Evolutionary conservation across 352 stramenopile genomes (phyloP).

Genomic region (Globisporangium abappressorium): DNA sequence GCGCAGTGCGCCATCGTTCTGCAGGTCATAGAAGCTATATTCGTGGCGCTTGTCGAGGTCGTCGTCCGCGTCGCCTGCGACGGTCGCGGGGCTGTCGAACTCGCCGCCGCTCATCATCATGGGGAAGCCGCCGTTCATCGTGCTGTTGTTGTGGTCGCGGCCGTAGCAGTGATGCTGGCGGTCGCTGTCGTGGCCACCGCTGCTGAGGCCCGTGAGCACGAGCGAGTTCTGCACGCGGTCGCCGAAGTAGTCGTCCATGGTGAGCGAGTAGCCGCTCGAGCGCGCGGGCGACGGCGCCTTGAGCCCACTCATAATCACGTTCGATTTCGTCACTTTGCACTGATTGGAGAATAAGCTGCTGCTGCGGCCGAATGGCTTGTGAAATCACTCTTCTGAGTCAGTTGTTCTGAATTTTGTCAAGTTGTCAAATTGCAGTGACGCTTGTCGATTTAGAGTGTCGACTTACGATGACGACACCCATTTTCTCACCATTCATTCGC

Average conservation of each 20-base stretch:
- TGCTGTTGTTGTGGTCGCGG: background rate
- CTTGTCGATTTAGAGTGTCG: too few species aligned
- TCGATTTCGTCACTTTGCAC: background rate
- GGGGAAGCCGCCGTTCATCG: background rate
- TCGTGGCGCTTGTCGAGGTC: constrained; percentile 20
- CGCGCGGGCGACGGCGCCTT: background rate
- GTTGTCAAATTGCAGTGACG: background rate
- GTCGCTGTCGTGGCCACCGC: too few species aligned
- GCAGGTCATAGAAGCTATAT: constrained; percentile 61
- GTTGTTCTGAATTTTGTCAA: background rate
- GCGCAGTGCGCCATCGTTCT: constrained; percentile 61
- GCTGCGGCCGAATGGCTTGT: background rate
- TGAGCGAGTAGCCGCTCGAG: constrained; percentile 7
- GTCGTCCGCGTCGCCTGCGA: constrained; percentile 1
- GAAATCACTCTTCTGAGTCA: background rate
- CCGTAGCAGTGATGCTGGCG: background rate
- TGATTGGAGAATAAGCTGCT: background rate
- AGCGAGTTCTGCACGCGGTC: background rate
- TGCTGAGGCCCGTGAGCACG: background rate
- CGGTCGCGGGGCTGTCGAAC: constrained; percentile 6
- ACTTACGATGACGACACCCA: too few species aligned
- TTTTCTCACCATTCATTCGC: too few species aligned
- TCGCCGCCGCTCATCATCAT: background rate
- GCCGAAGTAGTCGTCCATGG: constrained; percentile 1
- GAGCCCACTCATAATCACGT: background rate